phyloP scores from a whole-genome alignment of 768 basidiomycete genomes.

The Asterophora lycoperdoides region DNA sequence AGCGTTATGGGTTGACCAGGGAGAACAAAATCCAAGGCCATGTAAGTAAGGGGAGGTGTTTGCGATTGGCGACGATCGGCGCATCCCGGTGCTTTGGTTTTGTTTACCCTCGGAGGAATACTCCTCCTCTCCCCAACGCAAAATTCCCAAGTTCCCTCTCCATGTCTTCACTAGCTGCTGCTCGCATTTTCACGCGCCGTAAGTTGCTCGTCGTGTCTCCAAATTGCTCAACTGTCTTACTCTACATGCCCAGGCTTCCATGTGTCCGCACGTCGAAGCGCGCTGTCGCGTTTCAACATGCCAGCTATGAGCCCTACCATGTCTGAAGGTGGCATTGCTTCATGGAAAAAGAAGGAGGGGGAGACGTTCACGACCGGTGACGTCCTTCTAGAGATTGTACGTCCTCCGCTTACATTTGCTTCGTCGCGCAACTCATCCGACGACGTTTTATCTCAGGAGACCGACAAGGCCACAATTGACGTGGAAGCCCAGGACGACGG shows the following conservation, averaged over 20 bases:
- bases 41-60: conserved; percentile 5
- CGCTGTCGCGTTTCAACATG: conserved; percentile 87
- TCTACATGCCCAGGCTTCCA: conserved; percentile 63
- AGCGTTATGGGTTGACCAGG: conserved; percentile 76
- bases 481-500: conserved; percentile 99
- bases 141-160: conserved; percentile 25
- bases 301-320: conserved; percentile 99
- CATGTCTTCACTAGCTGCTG: conserved; percentile 58
- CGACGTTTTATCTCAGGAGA: conserved; percentile 62
- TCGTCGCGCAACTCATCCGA: conserved; percentile 13
- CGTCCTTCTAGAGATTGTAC: conserved; percentile 91
- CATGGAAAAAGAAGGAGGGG: conserved; percentile 97
- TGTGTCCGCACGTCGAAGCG: conserved; percentile 72
- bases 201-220: conserved; percentile 21
- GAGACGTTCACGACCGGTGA: conserved; percentile 87
- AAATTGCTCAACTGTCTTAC: neutral
- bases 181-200: conserved; percentile 68
- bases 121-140: conserved; percentile 23
- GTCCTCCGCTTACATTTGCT: conserved; percentile 17
- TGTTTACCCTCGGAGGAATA: conserved; percentile 25
- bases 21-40: conserved; percentile 38
- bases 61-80: conserved; percentile 4
- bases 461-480: conserved; percentile 99
- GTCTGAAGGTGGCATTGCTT: conserved; percentile 98
- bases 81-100: conserved; percentile 22